A percentile compares a stretch with the other conserved stretches of the same genome.
These are phyloP conservation scores for Pichia kudriavzevii DNA, from an alignment of 1,139 yeast genomes.

Conservation along the genomic window DNA sequence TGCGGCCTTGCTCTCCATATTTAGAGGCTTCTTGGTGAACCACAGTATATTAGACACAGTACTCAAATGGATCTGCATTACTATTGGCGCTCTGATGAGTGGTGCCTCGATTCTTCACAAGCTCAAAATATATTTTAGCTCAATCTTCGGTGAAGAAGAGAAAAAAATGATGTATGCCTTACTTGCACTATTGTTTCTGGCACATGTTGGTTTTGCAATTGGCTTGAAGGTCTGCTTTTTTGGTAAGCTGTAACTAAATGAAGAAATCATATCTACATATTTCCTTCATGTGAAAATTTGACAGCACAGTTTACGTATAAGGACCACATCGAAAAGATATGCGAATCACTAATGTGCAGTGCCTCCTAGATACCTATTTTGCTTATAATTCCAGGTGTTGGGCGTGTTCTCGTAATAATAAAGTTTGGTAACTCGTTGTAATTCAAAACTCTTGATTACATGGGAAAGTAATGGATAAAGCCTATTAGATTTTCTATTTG, in stretches of 20 bases:
- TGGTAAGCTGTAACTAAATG: constrained; percentile 28
- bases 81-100: constrained; percentile 39
- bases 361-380: too few relatives aligned
- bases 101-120: constrained; percentile 42
- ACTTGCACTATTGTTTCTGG: constrained; percentile 30
- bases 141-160: constrained; percentile 31
- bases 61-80: constrained; percentile 43
- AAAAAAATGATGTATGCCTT: constrained; percentile 21
- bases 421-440: too few relatives aligned
- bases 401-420: too few relatives aligned
- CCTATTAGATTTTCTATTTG: too few relatives aligned
- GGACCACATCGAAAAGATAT: too few relatives aligned
- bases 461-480: too few relatives aligned
- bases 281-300: too few relatives aligned
- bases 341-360: too few relatives aligned
- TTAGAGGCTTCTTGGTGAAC: constrained; percentile 40
- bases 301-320: too few relatives aligned
- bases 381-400: too few relatives aligned
- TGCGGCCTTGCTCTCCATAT: constrained; percentile 51
- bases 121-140: constrained; percentile 36
- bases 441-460: too few relatives aligned
- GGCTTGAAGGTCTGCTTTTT: constrained; percentile 45
- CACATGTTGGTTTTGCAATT: constrained; percentile 39
- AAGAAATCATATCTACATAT: too few relatives aligned
- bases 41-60: constrained; percentile 24